Conservation (phyloP, 768 basidiomycete species). For the Mycena venus region DNA sequence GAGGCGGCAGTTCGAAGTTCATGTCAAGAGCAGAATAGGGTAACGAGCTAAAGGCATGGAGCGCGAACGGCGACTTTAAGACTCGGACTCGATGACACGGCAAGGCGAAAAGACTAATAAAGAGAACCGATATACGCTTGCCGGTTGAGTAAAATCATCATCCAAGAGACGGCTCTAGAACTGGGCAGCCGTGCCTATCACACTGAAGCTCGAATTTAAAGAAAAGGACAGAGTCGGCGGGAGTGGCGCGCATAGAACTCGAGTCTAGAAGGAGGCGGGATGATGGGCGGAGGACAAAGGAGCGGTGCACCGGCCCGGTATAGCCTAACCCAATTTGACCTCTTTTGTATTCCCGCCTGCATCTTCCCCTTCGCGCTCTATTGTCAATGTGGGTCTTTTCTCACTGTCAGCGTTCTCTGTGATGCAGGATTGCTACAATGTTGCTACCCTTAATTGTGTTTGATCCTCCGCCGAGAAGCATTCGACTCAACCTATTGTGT, state of each 20-base stretch:
- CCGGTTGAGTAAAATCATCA: slow-evolving; percentile 16
- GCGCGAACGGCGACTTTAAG: neutral
- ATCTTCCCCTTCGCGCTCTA: neutral
- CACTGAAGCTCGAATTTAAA: neutral
- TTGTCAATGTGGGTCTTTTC: neutral
- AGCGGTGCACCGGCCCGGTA: neutral
- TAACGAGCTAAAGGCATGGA: neutral
- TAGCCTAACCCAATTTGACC: neutral
- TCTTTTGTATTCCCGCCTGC: neutral
- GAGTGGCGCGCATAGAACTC: neutral
- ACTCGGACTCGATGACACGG: neutral
- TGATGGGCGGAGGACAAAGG: neutral
- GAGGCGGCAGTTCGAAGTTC: slow-evolving; percentile 21
- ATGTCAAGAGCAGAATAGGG: neutral
- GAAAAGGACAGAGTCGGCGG: neutral
- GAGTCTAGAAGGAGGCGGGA: neutral
- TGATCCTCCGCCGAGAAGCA: neutral
- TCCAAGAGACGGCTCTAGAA: neutral
- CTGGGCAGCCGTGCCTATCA: neutral
- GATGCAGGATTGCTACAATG: neutral
- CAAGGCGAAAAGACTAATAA: neutral
- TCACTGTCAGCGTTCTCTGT: neutral
- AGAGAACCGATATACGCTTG: neutral
- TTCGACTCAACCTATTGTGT: neutral
- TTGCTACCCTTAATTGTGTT: slow-evolving; percentile 19